Conservation (phyloP, 768 basidiomycete genomes). For the Boletus barrowsii region DNA sequence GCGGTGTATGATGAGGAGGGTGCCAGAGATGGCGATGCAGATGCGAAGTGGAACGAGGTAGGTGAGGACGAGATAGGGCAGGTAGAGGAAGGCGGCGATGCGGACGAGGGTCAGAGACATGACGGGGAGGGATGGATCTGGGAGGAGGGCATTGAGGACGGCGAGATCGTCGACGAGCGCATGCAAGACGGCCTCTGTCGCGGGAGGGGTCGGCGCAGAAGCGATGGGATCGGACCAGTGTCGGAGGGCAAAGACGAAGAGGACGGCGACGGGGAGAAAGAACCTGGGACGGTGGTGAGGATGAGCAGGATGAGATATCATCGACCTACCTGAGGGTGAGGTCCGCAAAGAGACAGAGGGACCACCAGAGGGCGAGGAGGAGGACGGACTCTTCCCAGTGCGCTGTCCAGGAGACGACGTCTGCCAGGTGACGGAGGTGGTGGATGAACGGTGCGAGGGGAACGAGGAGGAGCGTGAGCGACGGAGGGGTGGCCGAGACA, state of each 20-base stretch:
- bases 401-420: conserved; percentile 57
- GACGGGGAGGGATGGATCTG: conserved; percentile 33
- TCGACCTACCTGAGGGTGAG: conserved; percentile 46
- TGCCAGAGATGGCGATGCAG: conserved; percentile 56
- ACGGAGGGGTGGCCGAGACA: conserved; percentile 56
- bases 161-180: conserved; percentile 62
- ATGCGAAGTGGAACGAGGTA: conserved; percentile 60
- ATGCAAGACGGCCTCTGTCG: conserved; percentile 57
- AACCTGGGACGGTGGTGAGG: conserved; percentile 37
- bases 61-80: conserved; percentile 67
- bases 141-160: conserved; percentile 58
- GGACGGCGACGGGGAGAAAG: conserved; percentile 51
- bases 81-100: conserved; percentile 50
- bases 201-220: conserved; percentile 24
- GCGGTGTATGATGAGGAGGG: conserved; percentile 56
- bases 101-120: conserved; percentile 47
- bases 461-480: conserved; percentile 59
- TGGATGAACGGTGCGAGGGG: conserved; percentile 56
- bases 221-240: conserved; percentile 25
- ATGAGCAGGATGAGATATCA: not conserved
- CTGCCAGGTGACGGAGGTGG: conserved; percentile 37
- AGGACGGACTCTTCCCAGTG: conserved; percentile 64
- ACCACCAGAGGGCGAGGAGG: conserved; percentile 73
- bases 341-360: conserved; percentile 59
- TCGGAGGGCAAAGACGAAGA: conserved; percentile 37